Conservation (phyloP, 148 eudicot genomes). For the Rhododendron ovatum region DNA sequence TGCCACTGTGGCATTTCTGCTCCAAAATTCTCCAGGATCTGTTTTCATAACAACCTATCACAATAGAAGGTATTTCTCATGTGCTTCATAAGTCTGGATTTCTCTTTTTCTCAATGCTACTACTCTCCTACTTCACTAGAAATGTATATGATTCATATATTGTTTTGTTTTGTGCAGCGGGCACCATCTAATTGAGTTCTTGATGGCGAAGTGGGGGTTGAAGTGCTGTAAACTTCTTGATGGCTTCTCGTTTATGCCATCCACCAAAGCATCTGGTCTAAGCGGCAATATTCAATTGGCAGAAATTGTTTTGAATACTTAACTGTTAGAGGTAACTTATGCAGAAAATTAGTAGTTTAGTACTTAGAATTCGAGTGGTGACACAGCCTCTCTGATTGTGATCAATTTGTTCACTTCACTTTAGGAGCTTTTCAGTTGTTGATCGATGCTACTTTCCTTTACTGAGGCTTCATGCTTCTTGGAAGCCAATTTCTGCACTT, state of each 20-base stretch:
- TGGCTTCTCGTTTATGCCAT: slow-evolving; percentile 80
- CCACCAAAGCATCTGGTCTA: slow-evolving; percentile 62
- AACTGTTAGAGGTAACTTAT: slow-evolving; percentile 3
- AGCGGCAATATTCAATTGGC: slow-evolving; percentile 86
- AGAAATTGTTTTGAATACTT: slow-evolving; percentile 51
- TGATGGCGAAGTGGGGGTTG: slow-evolving; percentile 88
- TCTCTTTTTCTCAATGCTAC: not conserved
- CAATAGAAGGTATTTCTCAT: slow-evolving; percentile 63
- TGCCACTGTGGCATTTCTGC: slow-evolving; percentile 83
- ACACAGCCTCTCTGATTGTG: not conserved
- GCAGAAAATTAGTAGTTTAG: not conserved
- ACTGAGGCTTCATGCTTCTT: not conserved
- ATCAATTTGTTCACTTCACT: not conserved
- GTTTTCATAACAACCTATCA: slow-evolving; percentile 90
- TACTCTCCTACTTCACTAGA: not conserved
- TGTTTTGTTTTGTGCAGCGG: slow-evolving; percentile 48
- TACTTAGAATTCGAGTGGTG: not conserved
- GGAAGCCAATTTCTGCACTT: not conserved
- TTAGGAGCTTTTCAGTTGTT: not conserved
- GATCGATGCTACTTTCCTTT: not conserved
- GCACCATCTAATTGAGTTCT: slow-evolving; percentile 89
- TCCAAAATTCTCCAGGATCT: slow-evolving; percentile 63
- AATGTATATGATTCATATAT: not conserved
- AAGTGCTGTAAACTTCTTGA: slow-evolving; percentile 79
- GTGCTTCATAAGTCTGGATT: not conserved